These are phyloP conservation scores for Moesziomyces parantarcticus DNA, from an alignment of 1,284 basidiomycete species.

Conservation along the genomic window DNA sequence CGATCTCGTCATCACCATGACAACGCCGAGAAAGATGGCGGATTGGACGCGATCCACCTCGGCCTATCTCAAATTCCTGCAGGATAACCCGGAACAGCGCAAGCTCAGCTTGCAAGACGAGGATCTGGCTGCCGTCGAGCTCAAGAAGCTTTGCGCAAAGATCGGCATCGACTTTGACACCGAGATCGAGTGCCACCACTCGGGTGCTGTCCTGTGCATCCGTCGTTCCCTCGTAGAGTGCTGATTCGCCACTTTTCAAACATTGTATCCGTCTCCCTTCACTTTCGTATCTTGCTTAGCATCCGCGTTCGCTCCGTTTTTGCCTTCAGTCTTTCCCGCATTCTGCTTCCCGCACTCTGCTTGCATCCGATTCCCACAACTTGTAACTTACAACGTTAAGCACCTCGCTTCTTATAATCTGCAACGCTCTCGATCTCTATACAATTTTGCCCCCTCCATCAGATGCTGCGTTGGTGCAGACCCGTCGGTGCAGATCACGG, in stretches of 20 bases:
- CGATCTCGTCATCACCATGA: constrained; percentile 35
- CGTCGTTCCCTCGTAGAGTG: constrained; percentile 16
- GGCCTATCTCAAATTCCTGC: constrained; percentile 35
- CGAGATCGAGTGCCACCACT: constrained; percentile 43
- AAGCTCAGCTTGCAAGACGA: constrained; percentile 34
- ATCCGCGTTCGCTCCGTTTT: not conserved
- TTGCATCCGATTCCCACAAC: too few species aligned
- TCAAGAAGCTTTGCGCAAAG: constrained; percentile 27
- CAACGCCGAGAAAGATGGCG: constrained; percentile 39
- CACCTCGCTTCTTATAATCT: too few species aligned
- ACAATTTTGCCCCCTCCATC: too few species aligned
- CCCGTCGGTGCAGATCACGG: too few species aligned
- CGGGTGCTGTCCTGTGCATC: constrained; percentile 34
- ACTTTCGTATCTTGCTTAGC: not conserved
- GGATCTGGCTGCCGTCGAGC: constrained; percentile 35
- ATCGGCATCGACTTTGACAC: constrained; percentile 35
- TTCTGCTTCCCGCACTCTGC: too few species aligned
- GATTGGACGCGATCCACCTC: constrained; percentile 42
- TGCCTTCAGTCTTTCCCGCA: too few species aligned
- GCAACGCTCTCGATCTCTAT: too few species aligned
- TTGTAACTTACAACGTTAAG: too few species aligned
- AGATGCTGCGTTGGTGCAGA: too few species aligned
- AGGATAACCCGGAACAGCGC: constrained; percentile 30
- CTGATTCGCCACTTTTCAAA: not conserved
- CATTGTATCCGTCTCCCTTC: not conserved